Evolutionary conservation across 2,329 filamentous ascomycete genomes (phyloP), one percentile per base, ranked within the genome.

Genomic region (Teratosphaeria zuluensis): DNA sequence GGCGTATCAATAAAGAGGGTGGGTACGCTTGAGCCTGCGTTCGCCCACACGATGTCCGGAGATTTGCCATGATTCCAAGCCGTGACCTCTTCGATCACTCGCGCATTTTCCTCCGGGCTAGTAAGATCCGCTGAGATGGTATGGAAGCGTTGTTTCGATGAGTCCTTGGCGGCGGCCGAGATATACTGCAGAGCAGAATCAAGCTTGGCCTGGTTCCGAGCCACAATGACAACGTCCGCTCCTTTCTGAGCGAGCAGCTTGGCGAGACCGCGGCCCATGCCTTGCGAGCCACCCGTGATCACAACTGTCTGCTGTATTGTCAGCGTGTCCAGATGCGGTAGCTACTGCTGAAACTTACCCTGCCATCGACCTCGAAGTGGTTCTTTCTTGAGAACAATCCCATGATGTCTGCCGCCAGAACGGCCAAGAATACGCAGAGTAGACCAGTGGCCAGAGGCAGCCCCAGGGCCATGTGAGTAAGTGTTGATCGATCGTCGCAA

Each of bases 11-110:
- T 73, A 76, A 92, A 95, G 61, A 95, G 86, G 38, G 83, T 81
- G 0, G 92, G 92, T 16, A 78, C 80, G 5, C 88, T 83, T 63
- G 83, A 79, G 61, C 92, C 92, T 2, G 92, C 92, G 55, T 91
- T 82, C 71, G 90, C 92, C 91, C 94, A 97, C 35, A 97, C 88
- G 58, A 96, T 81, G 70, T 97, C 92, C 0, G 90, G 89, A 31
- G 85, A 73, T 28, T 77, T 72, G 57, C 83, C 85, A 63, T 85
- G 77, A 76, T 96, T 96, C 91, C 91, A 96, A 24, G 78, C 74
- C 1, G 83, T 88, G 53, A 86, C 86, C 72, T 95, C 85, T 42
- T 79, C 77, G 56, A 97, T 76, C 46, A 96, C 78, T 48, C 84
- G 78, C 2, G 78, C 77, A 55, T 89, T 89, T 69, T 92, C 92